Conservation (phyloP, 2,329 filamentous ascomycete species). For the Apiospora phragmitis region DNA sequence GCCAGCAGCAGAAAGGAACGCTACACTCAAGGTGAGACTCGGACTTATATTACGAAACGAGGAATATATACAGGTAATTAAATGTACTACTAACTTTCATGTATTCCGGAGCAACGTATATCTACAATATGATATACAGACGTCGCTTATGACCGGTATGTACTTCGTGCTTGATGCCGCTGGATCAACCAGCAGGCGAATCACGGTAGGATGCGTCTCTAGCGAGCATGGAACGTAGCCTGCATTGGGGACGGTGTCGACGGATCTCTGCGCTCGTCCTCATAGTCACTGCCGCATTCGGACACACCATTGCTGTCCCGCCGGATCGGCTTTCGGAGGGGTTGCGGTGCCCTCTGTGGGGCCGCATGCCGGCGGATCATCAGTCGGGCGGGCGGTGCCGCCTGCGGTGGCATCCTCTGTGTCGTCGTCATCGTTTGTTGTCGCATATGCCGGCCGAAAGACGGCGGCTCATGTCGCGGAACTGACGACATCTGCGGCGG, state of each 20-base stretch:
- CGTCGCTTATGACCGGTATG: not conserved
- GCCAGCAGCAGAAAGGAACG: not conserved
- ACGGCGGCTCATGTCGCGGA: not conserved
- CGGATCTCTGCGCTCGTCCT: not conserved
- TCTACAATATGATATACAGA: not conserved
- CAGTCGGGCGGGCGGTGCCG: not conserved
- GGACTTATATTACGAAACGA: not conserved
- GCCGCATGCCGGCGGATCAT: not conserved
- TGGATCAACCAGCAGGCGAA: not conserved
- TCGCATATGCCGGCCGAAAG: not conserved
- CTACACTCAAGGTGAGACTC: not conserved
- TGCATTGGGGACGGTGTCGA: not conserved
- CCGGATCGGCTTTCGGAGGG: conserved; percentile 10
- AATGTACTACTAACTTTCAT: not conserved
- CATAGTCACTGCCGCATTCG: conserved; percentile 22
- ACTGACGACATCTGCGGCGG: not conserved
- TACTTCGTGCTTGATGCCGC: not conserved
- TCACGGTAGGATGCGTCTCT: not conserved
- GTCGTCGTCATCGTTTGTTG: not conserved
- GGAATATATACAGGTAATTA: not conserved
- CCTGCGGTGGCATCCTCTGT: not conserved
- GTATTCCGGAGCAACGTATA: not conserved
- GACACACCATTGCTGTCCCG: conserved; percentile 28
- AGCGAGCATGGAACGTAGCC: not conserved
- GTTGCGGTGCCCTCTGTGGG: not conserved